phyloP scores from a whole-genome alignment of 257 asterid genomes.

The Penstemon barbatus region DNA sequence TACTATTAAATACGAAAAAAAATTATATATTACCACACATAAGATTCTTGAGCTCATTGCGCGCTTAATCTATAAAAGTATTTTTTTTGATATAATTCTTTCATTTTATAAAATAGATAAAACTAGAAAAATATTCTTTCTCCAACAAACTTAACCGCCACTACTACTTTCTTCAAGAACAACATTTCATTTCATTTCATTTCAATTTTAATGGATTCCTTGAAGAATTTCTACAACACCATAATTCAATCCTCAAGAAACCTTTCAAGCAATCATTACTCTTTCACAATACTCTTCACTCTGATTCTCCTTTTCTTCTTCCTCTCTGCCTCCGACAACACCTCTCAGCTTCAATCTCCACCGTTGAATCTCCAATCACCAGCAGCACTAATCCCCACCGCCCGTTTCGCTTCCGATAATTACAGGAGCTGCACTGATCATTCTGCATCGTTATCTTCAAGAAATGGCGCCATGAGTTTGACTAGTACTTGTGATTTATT shows the following conservation, averaged over 20 bases:
- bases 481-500: slow-evolving; percentile 45
- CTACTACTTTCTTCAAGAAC: slow-evolving; percentile 5
- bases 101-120: too few species aligned
- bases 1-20: too few species aligned
- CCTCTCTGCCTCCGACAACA: slow-evolving; percentile 27
- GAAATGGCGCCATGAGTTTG: slow-evolving; percentile 5
- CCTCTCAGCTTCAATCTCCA: slow-evolving; percentile 28
- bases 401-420: slow-evolving; percentile 23
- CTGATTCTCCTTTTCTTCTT: slow-evolving; percentile 34
- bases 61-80: too few species aligned
- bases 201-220: slow-evolving; percentile 36
- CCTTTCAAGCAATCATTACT: slow-evolving; percentile 33
- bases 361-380: slow-evolving; percentile 28
- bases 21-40: too few species aligned
- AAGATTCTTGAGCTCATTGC: too few species aligned
- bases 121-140: background rate
- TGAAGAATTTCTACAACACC: slow-evolving; percentile 30
- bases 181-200: background rate
- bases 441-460: slow-evolving; percentile 12
- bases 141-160: slow-evolving; percentile 33
- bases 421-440: slow-evolving; percentile 15
- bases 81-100: too few species aligned
- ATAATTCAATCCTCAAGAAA: slow-evolving; percentile 34
- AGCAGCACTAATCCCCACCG: slow-evolving; percentile 18
- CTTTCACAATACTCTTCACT: slow-evolving; percentile 37